phyloP scores from a whole-genome alignment of 768 basidiomycete species.

The Rhizopogon rudus region DNA sequence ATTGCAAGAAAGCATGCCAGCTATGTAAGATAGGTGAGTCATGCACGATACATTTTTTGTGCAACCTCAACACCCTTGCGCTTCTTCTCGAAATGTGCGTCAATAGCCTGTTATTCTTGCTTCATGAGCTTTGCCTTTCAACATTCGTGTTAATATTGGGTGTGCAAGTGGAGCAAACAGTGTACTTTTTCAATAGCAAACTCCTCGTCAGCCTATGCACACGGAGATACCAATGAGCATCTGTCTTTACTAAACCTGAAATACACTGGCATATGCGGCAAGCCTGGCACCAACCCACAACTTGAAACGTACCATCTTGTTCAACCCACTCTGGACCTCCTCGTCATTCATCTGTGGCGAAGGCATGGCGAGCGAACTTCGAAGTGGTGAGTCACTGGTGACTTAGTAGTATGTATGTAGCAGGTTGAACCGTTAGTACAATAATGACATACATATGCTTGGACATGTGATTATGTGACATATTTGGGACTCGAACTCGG shows the following conservation, averaged over 20 bases:
- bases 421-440: too few relatives aligned
- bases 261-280: too few relatives aligned
- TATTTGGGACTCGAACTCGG: too few relatives aligned
- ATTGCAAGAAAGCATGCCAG: conserved; percentile 61
- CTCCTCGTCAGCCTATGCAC: conserved; percentile 84
- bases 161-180: background rate
- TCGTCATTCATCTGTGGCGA: conserved; percentile 85
- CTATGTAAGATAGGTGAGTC: too few relatives aligned
- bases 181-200: conserved; percentile 96
- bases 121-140: conserved; percentile 91
- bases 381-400: too few relatives aligned
- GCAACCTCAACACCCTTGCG: conserved; percentile 88
- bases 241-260: too few relatives aligned
- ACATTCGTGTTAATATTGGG: background rate
- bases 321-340: conserved; percentile 95
- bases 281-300: background rate
- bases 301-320: conserved; percentile 80
- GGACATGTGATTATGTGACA: too few relatives aligned
- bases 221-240: background rate
- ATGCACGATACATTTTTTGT: conserved; percentile 66
- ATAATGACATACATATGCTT: too few relatives aligned
- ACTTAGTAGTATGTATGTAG: too few relatives aligned
- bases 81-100: conserved; percentile 94
- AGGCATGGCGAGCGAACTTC: conserved; percentile 39
- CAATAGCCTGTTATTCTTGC: conserved; percentile 92